These are phyloP conservation scores for Phyllostachys edulis DNA, from an alignment of 176 grass and related monocot species.

Conservation along the genomic window DNA sequence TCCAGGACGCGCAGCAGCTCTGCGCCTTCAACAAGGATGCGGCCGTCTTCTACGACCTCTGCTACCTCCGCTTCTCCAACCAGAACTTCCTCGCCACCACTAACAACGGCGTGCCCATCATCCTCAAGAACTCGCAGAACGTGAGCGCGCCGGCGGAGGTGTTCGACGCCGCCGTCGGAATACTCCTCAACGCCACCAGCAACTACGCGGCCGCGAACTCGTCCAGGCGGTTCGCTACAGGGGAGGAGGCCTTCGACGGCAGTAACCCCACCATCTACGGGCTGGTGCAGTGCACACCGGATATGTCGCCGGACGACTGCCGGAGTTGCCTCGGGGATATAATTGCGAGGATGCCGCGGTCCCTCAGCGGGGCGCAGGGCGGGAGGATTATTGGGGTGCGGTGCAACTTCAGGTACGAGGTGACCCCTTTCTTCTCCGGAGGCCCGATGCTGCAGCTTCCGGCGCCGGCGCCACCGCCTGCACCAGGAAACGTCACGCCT, in stretches of 20 bases:
- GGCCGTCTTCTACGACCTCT: conserved; percentile 18
- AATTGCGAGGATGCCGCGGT: neutral
- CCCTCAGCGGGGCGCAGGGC: neutral
- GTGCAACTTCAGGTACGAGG: conserved; percentile 57
- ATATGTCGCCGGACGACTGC: conserved; percentile 33
- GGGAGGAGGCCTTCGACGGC: neutral
- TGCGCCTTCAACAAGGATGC: conserved; percentile 17
- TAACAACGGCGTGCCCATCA: neutral
- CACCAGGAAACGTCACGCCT: neutral
- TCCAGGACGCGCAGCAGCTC: neutral
- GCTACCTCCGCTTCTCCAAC: conserved; percentile 40
- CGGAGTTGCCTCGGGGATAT: conserved; percentile 39
- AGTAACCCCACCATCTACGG: conserved; percentile 34
- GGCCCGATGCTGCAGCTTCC: conserved; percentile 37
- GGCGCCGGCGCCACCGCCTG: conserved; percentile 6
- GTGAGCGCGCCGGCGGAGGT: conserved; percentile 6
- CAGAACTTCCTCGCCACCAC: neutral
- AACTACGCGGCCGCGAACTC: conserved; percentile 36
- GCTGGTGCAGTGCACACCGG: conserved; percentile 54
- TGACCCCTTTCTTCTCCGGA: conserved; percentile 49
- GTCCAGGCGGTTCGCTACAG: conserved; percentile 40
- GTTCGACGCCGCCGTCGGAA: conserved; percentile 21
- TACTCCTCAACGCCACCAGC: conserved; percentile 31
- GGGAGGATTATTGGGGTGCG: conserved; percentile 20
- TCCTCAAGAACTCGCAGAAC: neutral